Base-by-base conservation (phyloP, 495 filamentous ascomycete genomes). In the Trichoderma parareesei region DNA sequence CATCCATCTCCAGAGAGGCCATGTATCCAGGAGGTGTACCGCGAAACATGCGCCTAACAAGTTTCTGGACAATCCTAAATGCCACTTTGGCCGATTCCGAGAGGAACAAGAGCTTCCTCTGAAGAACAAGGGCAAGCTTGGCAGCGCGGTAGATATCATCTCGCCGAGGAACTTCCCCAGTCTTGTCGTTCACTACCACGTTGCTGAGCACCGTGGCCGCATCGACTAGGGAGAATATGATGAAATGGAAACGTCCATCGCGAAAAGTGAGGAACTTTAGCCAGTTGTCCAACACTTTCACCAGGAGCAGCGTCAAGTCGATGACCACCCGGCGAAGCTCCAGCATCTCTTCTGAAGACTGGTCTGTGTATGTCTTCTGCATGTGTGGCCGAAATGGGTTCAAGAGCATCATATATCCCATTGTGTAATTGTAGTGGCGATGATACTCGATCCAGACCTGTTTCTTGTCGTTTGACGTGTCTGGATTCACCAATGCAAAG, bases 191-290 rank as follows among this genome's bases (percentile, higher is more conserved):
- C 14, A 82, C 72, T n/a, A 84, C 69, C 0, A 77, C 79, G 4
- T 81, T 81, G 67, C 79, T 82, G 42, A 84, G 65, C 65, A 79
- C 74, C 6, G 80, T 78, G 1, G 78, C 73, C 1, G 79, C 79
- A 62, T 84, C 79, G 60, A 85, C 84, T 14, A 83, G 73, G 55
- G 78, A 72, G 61, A 84, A 84, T n/a, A 79, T 76, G 44, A 82
- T 76, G 53, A 80, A 74, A 59, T 84, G 78, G 57, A 82, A 84
- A 63, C 78, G 81, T 35, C 77, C 76, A 59, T 79, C 78, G 5
- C 72, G 69, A 11, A 80, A 79, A 14, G 71, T 75, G 10, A 80
- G 64, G 40, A 71, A 72, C 10, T 81, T 72, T 64, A 79, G 78
- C 9, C 83, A 74, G 18, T 44, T 66, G 59, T 72, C 75, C 35